Base-by-base conservation (phyloP, 2,329 filamentous ascomycete species). In the Phaeomoniella chlamydospora region DNA sequence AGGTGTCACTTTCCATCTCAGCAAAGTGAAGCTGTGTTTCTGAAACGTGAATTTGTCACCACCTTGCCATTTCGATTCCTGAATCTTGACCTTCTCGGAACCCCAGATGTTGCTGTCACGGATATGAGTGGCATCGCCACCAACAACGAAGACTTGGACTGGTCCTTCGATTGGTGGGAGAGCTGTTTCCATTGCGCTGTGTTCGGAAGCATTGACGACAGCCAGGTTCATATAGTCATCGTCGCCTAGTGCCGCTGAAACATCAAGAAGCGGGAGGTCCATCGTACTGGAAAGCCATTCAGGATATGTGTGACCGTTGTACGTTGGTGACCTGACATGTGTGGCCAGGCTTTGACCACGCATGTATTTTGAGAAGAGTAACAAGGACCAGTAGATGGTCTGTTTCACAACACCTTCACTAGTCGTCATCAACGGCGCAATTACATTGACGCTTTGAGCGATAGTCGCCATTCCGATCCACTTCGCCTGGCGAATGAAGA, bases 401-500 rank as follows among this genome's bases (percentile, higher is more conserved):
- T 86, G 80, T 59, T 76, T 77, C 34, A 75, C 53, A 33, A 85
- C 56, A 15, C 36, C 36, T 0, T 65, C 56, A 36, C 65, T 61
- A 2, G 64, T 76, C 1, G 81, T 86, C 76, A 85, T 82, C 9
- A 86, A 63, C 1, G 80, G 81, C 1, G 72, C 74, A 47, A 86
- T 84, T 39, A 86, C 80, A 51, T 87, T 86, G 43, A 86, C 77
- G 34, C 67, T 74, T 56, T 86, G 80, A 2, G 80, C 81, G 38
- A 87, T 78, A 50, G 80, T 84, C 22, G 80, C 78, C 80, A 86
- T 86, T 48, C 77, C 79, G 26, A 87, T 57, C 55, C 79, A 66
- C 47, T 68, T 69, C 46, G 74, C 70, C 58, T 87, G 79, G 1
- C 80, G 73, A 29, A 86, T 59, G 45, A 87, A 84, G 15, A 81